Percentiles rank a stretch among this genome's conserved stretches.
phyloP scores from a whole-genome alignment of 352 stramenopile genomes.

The Globisporangium irregulare region DNA sequence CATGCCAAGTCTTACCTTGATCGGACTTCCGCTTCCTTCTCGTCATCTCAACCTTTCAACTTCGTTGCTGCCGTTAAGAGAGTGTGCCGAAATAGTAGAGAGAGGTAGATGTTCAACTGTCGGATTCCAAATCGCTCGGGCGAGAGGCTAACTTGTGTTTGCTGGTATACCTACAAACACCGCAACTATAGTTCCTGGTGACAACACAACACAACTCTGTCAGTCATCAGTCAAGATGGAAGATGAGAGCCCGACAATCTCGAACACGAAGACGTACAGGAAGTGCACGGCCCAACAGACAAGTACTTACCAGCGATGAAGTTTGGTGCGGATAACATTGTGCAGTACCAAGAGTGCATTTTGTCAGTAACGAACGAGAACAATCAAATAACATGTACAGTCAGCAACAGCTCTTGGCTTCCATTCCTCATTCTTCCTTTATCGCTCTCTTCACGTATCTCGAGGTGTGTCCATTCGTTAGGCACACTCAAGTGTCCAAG shows the following conservation, averaged over 20 bases:
- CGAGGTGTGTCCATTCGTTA: neutral
- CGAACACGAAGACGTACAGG: neutral
- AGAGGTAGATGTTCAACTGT: neutral
- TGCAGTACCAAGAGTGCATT: neutral
- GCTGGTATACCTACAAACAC: neutral
- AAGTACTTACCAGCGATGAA: neutral
- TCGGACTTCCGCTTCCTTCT: neutral
- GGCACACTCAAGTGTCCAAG: neutral
- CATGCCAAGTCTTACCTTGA: neutral
- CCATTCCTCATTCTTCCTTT: neutral
- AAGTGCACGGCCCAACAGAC: neutral
- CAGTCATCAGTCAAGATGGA: neutral
- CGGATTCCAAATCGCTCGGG: neutral
- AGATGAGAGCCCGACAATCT: neutral
- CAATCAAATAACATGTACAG: neutral
- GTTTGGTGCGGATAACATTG: neutral
- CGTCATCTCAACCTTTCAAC: neutral
- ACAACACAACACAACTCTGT: neutral
- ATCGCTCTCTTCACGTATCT: neutral
- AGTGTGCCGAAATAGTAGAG: neutral
- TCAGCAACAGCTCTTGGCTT: neutral
- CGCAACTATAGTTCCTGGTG: neutral
- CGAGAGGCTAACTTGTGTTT: neutral
- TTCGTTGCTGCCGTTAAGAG: neutral
- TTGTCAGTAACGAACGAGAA: neutral